Conservation (phyloP, 2,329 filamentous ascomycete genomes). For the Alternaria sp. region DNA sequence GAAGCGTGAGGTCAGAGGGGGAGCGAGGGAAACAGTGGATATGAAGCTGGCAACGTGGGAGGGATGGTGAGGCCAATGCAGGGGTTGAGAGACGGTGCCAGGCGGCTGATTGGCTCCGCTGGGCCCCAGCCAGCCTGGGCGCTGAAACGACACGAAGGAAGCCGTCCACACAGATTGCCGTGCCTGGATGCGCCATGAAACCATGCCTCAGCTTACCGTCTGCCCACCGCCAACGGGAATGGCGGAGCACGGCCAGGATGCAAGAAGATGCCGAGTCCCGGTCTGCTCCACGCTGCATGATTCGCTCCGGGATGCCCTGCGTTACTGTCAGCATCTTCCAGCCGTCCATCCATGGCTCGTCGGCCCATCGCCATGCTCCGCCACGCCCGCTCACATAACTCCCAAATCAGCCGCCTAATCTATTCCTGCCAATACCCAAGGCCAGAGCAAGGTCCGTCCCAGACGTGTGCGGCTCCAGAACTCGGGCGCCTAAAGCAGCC, state of each 20-base stretch:
- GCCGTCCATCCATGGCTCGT: too few species aligned
- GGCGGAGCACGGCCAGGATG: conserved; percentile 5
- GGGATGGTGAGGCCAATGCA: conserved; percentile 13
- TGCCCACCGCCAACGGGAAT: conserved; percentile 12
- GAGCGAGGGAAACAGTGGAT: conserved; percentile 39
- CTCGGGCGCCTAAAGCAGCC: conserved; percentile 13
- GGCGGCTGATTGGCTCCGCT: conserved; percentile 30
- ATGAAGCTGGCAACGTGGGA: conserved; percentile 27
- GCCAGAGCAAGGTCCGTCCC: conserved; percentile 1
- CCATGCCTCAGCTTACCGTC: conserved; percentile 22
- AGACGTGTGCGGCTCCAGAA: conserved; percentile 20
- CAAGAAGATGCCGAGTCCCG: neutral
- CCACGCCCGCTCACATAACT: conserved; percentile 9
- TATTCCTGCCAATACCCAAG: neutral
- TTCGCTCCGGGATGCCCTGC: neutral
- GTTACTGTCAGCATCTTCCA: too few species aligned
- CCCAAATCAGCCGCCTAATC: conserved; percentile 5
- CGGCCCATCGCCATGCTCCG: conserved; percentile 1
- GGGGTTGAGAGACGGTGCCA: conserved; percentile 9
- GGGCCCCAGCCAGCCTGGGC: conserved; percentile 22
- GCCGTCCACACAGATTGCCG: conserved; percentile 33
- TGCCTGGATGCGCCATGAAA: conserved; percentile 43
- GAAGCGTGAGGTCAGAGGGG: conserved; percentile 29
- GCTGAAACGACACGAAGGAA: conserved; percentile 32
- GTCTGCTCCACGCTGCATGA: neutral